Conservation (phyloP, 768 basidiomycete species). For the Boletus bicolor region DNA sequence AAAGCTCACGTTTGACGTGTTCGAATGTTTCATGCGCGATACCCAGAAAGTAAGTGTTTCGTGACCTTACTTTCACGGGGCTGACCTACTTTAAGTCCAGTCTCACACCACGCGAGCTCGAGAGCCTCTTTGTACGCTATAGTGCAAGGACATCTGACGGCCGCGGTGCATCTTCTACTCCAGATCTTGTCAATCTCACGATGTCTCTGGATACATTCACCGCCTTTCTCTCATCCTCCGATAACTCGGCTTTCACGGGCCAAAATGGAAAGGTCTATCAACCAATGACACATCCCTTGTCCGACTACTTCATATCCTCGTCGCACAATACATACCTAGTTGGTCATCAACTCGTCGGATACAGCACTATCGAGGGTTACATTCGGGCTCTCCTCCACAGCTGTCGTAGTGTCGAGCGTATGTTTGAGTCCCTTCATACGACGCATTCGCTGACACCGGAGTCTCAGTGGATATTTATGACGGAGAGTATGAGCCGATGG, state of each 20-base stretch:
- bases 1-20: slow-evolving; percentile 36
- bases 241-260: slow-evolving; percentile 62
- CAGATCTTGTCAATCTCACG: slow-evolving; percentile 10
- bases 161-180: background rate
- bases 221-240: slow-evolving; percentile 74
- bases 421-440: slow-evolving; percentile 29
- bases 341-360: slow-evolving; percentile 82
- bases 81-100: slow-evolving; percentile 32
- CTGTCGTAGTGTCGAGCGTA: slow-evolving; percentile 92
- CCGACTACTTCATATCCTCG: slow-evolving; percentile 85
- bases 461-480: slow-evolving; percentile 86
- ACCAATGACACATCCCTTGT: slow-evolving; percentile 86
- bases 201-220: slow-evolving; percentile 65
- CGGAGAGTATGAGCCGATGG: slow-evolving; percentile 77
- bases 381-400: slow-evolving; percentile 86
- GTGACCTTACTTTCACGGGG: background rate
- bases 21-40: slow-evolving; percentile 49
- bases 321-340: slow-evolving; percentile 93
- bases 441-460: background rate
- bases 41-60: slow-evolving; percentile 45
- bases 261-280: slow-evolving; percentile 58
- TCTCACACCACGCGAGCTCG: slow-evolving; percentile 33
- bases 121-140: slow-evolving; percentile 37
- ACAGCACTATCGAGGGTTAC: slow-evolving; percentile 89
- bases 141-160: slow-evolving; percentile 11